A percentile compares a stretch with the other conserved stretches of the same genome.
Evolutionary conservation across 441 rosid genomes (phyloP).

Genomic region (Jatropha multifida): DNA sequence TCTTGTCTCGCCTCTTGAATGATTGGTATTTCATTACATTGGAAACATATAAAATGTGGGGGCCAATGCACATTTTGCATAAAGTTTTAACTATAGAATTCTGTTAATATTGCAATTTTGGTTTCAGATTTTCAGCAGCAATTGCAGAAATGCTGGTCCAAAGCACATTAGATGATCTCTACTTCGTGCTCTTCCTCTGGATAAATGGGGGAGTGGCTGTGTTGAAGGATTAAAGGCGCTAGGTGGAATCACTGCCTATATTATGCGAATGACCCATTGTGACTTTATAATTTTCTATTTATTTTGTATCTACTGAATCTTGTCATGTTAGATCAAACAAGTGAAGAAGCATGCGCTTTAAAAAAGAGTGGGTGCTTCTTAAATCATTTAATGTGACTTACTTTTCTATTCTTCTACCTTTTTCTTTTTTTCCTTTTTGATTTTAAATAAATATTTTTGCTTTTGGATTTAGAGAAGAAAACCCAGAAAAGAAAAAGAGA

Average conservation of each 20-base stretch:
- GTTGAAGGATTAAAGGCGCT: conserved; percentile 78
- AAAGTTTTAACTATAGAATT: background rate
- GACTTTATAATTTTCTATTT: too few relatives aligned
- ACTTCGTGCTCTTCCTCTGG: conserved; percentile 77
- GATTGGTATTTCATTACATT: background rate
- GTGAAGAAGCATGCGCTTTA: too few relatives aligned
- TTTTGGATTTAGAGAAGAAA: too few relatives aligned
- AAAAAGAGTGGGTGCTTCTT: too few relatives aligned
- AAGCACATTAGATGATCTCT: conserved; percentile 68
- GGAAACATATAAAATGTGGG: background rate
- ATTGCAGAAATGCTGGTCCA: conserved; percentile 90
- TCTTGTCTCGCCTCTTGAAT: background rate
- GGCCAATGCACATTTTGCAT: background rate
- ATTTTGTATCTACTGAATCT: too few relatives aligned
- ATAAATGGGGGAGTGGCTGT: conserved; percentile 76
- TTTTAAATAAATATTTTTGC: too few relatives aligned
- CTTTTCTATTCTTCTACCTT: too few relatives aligned
- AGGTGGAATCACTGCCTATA: conserved; percentile 59
- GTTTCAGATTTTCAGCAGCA: conserved; percentile 66
- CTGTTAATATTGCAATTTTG: background rate
- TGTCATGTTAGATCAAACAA: too few relatives aligned
- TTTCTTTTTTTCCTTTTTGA: too few relatives aligned
- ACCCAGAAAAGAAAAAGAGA: too few relatives aligned
- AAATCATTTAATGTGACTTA: too few relatives aligned
- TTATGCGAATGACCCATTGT: too few relatives aligned